Evolutionary conservation across 2,329 filamentous ascomycete genomes (phyloP).

Genomic region (Aureobasidium leucospermi): DNA sequence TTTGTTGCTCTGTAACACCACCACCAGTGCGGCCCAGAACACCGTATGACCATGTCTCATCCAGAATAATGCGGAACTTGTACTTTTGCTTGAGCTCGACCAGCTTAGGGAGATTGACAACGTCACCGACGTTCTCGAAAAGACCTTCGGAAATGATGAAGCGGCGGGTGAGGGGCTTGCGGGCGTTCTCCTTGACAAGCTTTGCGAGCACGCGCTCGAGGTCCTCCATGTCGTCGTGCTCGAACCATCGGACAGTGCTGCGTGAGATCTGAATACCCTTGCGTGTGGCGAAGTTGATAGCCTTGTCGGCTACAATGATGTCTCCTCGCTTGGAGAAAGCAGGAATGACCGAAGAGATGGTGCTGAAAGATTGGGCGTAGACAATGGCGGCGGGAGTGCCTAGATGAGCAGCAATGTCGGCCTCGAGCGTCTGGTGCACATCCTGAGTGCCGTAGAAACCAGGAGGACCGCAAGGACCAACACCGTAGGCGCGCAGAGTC

Average conservation of each 20-base stretch:
- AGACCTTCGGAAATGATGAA: constrained; percentile 96
- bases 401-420: constrained; percentile 83
- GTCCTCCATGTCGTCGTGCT: constrained; percentile 94
- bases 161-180: constrained; percentile 79
- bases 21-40: constrained; percentile 86
- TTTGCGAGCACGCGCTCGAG: constrained; percentile 77
- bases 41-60: constrained; percentile 97
- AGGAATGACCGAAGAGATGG: constrained; percentile 93
- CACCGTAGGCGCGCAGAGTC: constrained; percentile 88
- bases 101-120: constrained; percentile 75
- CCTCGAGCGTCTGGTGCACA: constrained; percentile 94
- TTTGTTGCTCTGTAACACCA: constrained; percentile 91
- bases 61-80: constrained; percentile 95
- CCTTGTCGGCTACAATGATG: constrained; percentile 90
- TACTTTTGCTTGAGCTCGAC: constrained; percentile 92
- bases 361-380: constrained; percentile 93
- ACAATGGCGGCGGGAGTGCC: constrained; percentile 86
- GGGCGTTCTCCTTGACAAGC: constrained; percentile 78
- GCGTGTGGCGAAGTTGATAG: constrained; percentile 87
- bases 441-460: constrained; percentile 98
- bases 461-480: constrained; percentile 91
- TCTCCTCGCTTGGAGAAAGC: constrained; percentile 96
- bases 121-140: constrained; percentile 85
- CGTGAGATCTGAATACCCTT: constrained; percentile 91
- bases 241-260: constrained; percentile 87